phyloP scores from a whole-genome alignment of 331 rosid species.

The Rhamnella rubrinervis region DNA sequence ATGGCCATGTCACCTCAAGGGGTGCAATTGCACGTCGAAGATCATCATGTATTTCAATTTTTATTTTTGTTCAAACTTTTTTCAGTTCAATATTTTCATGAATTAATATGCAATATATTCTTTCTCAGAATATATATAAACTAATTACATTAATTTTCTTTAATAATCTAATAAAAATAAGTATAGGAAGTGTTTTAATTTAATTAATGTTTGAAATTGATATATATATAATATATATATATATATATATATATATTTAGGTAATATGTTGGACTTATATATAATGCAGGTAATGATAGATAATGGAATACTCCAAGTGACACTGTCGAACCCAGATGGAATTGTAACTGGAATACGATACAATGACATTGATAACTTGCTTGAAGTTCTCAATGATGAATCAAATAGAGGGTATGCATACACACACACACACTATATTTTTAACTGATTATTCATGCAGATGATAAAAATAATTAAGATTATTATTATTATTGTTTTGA shows the following conservation, averaged over 20 bases:
- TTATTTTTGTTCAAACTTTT: background rate
- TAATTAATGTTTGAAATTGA: background rate
- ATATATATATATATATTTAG: too few relatives aligned
- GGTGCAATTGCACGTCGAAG: conserved; percentile 42
- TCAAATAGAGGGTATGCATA: conserved; percentile 62
- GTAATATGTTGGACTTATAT: too few relatives aligned
- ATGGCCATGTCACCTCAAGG: conserved; percentile 60
- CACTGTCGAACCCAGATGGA: conserved; percentile 76
- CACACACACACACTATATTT: background rate
- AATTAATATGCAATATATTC: background rate
- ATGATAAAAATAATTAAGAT: background rate
- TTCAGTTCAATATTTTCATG: background rate
- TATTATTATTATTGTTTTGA: background rate
- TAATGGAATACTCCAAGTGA: conserved; percentile 71
- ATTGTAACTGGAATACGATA: conserved; percentile 62
- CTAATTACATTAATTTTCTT: too few relatives aligned
- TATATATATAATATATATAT: background rate
- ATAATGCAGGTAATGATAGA: conserved; percentile 62
- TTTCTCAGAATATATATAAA: too few relatives aligned
- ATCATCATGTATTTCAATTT: conserved; percentile 39
- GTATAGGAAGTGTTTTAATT: too few relatives aligned
- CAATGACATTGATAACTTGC: conserved; percentile 76
- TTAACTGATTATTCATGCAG: background rate
- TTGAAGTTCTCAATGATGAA: conserved; percentile 52
- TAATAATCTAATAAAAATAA: too few relatives aligned